Conservation (phyloP, 2,329 filamentous ascomycete species). For the Pyrenophora seminiperda region DNA sequence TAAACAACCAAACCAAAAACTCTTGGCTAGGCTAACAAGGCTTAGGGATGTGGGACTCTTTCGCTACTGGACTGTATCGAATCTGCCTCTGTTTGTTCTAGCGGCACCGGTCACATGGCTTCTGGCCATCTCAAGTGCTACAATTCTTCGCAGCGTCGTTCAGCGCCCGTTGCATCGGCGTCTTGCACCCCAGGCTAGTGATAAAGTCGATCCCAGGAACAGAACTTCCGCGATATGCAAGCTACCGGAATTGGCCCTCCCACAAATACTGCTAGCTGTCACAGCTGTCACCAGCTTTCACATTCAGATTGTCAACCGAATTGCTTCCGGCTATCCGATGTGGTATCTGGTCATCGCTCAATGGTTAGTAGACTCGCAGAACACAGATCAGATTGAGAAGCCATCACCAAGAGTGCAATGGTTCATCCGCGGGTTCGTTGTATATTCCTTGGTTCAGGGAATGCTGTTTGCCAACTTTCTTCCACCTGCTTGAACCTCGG, state of each 20-base stretch:
- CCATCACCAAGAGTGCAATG: conserved; percentile 15
- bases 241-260: conserved; percentile 63
- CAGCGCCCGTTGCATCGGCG: conserved; percentile 39
- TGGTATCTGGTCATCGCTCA: conserved; percentile 84
- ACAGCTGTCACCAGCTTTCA: conserved; percentile 82
- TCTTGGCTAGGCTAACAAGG: conserved; percentile 12
- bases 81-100: conserved; percentile 85
- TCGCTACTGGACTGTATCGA: conserved; percentile 85
- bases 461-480: conserved; percentile 87
- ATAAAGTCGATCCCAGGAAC: conserved; percentile 11
- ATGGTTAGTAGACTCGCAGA: conserved; percentile 22
- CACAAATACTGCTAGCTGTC: conserved; percentile 72
- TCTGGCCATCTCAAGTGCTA: conserved; percentile 62
- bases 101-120: conserved; percentile 77
- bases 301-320: conserved; percentile 88
- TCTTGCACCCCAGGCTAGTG: conserved; percentile 22
- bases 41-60: conserved; percentile 86
- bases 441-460: conserved; percentile 84
- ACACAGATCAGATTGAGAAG: not conserved
- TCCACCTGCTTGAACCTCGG: conserved; percentile 72
- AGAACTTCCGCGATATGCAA: conserved; percentile 10
- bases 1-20: conserved; percentile 53
- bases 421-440: conserved; percentile 62
- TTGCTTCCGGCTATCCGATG: conserved; percentile 84
- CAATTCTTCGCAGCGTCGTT: conserved; percentile 51